These are phyloP conservation scores for Nemania abortiva DNA, from an alignment of 2,329 filamentous ascomycete species.

Conservation along the genomic window DNA sequence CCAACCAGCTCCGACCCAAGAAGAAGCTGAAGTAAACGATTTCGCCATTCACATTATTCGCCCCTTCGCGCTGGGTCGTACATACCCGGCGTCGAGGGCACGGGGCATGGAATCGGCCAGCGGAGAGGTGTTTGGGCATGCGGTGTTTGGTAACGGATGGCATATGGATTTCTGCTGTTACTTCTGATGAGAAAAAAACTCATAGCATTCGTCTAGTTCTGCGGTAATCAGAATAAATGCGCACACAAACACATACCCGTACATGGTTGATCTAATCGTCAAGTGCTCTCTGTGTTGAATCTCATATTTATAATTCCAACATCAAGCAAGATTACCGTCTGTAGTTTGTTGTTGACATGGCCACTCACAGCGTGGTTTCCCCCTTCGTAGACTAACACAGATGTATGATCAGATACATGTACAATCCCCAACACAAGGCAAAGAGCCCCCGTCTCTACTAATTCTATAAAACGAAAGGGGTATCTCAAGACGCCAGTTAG, in stretches of 20 bases:
- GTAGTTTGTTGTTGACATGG: neutral
- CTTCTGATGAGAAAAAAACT: conserved; percentile 29
- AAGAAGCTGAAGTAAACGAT: conserved; percentile 77
- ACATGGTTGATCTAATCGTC: neutral
- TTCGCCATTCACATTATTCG: conserved; percentile 27
- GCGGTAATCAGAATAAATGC: conserved; percentile 35
- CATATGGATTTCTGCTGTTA: conserved; percentile 35
- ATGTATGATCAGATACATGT: neutral
- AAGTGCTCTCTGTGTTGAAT: conserved; percentile 1
- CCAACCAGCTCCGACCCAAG: conserved; percentile 99
- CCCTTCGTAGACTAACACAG: too few relatives aligned
- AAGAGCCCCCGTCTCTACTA: conserved; percentile 9
- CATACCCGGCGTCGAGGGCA: conserved; percentile 24
- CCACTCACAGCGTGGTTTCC: neutral
- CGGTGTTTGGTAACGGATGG: conserved; percentile 38
- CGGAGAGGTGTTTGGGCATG: conserved; percentile 32
- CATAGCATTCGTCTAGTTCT: conserved; percentile 35
- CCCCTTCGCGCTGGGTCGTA: conserved; percentile 14
- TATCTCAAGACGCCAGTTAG: conserved; percentile 31
- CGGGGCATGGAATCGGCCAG: conserved; percentile 21
- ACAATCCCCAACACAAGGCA: neutral
- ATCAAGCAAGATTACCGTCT: neutral
- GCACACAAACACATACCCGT: conserved; percentile 27
- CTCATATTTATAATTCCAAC: neutral
- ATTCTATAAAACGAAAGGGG: conserved; percentile 19